Evolutionary conservation across 768 basidiomycete species (phyloP).

Genomic region (Tricholoma hemisulphureum): DNA sequence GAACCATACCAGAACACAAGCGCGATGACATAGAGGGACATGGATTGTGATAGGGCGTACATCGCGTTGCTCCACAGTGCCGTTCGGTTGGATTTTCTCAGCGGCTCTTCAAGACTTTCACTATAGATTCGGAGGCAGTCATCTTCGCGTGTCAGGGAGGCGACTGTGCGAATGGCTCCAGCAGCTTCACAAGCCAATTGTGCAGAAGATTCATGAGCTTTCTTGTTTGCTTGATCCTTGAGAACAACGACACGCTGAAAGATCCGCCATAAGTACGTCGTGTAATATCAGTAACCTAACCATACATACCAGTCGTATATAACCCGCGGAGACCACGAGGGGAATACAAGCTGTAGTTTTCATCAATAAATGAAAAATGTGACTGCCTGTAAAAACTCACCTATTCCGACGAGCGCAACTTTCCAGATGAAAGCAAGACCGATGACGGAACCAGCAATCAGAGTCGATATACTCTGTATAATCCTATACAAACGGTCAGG

Average conservation of each 20-base stretch:
- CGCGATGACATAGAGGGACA: slow-evolving; percentile 77
- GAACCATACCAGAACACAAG: slow-evolving; percentile 82
- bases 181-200: slow-evolving; percentile 92
- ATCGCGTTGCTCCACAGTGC: slow-evolving; percentile 62
- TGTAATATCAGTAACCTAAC: neutral
- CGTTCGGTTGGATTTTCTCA: slow-evolving; percentile 61
- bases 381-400: too few species aligned
- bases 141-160: slow-evolving; percentile 83
- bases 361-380: too few species aligned
- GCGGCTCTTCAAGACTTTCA: slow-evolving; percentile 67
- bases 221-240: slow-evolving; percentile 82
- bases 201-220: slow-evolving; percentile 74
- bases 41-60: slow-evolving; percentile 72
- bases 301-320: slow-evolving; percentile 68
- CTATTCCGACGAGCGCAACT: slow-evolving; percentile 78
- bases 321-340: slow-evolving; percentile 67
- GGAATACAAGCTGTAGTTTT: slow-evolving; percentile 64
- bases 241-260: slow-evolving; percentile 77
- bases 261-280: too few species aligned
- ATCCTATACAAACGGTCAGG: slow-evolving; percentile 43
- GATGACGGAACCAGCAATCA: slow-evolving; percentile 69
- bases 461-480: slow-evolving; percentile 71
- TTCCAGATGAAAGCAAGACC: slow-evolving; percentile 79
- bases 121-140: slow-evolving; percentile 70
- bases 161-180: slow-evolving; percentile 86